These are phyloP conservation scores for Petunia axillaris DNA, from an alignment of 257 asterid species.

Conservation along the genomic window DNA sequence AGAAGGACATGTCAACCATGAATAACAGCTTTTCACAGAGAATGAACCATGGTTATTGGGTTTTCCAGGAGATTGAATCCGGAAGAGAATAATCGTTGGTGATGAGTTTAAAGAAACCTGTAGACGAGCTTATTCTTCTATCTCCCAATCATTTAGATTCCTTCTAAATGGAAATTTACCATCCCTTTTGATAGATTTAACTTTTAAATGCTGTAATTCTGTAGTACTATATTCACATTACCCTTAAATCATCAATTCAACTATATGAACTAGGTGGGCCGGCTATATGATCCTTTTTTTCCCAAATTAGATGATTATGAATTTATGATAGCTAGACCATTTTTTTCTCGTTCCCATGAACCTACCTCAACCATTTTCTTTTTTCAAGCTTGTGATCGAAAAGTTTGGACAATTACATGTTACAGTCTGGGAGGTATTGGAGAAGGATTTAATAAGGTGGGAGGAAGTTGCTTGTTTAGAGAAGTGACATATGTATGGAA, in stretches of 20 bases:
- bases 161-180: no score
- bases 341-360: background rate
- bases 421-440: background rate
- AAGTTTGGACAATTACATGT: no score
- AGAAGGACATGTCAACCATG: no score
- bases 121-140: no score
- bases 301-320: slow-evolving; percentile 5
- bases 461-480: background rate
- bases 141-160: no score
- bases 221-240: background rate
- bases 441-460: background rate
- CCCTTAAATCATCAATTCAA: background rate
- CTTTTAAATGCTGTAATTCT: background rate
- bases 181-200: background rate
- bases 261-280: background rate
- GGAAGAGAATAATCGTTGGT: no score
- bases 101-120: no score
- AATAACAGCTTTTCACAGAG: no score
- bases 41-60: no score
- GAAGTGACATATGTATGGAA: background rate
- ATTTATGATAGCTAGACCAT: background rate
- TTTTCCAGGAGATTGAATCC: no score
- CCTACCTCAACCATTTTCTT: background rate
- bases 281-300: background rate
- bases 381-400: background rate